Evolutionary conservation across 1,284 basidiomycete genomes (phyloP), one percentile per base, ranked within the genome.

Genomic region (Cutaneotrichosporon cutaneum): DNA sequence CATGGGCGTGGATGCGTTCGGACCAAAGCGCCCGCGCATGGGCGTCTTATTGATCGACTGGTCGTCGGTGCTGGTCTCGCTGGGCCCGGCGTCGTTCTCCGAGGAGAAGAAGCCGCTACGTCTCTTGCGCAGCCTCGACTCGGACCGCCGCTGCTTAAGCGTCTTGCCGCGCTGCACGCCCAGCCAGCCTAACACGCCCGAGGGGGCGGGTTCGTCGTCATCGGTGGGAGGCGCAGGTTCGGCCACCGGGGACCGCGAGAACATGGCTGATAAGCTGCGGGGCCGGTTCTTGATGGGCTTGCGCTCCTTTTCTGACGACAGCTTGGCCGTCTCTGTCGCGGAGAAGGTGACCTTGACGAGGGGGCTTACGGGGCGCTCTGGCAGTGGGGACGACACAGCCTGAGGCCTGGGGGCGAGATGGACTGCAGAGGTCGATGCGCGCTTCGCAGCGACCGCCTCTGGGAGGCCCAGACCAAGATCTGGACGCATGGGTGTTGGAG

Each of bases 301-400:
- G 50, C 27, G 33, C 1, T 55, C 56, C 13, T 50, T 61, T 11
- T 42, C 39, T n/a, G 16, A 3, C 18, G 39, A 42, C 39, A 56
- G 54, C 52, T 69, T 68, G 48, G 39, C 44, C 27, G 63, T 61
- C 30, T 63, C 59, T 7, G 57, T 63, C 7, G 64, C 61, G 1
- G 67, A 63, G 59, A 76, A 78, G 0, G 69, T 66, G 30, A 78
- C 73, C 32, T 66, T 70, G 2, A 68, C 70, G 10, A 59, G 58
- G 0, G 75, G 73, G 58, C 72, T 78, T 6, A 54, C 24, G 0
- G 71, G 54, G 1, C 75, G 62, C 4, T 66, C 67, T 1, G 75
- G 75, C 10, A 76, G 56, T 0, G 77, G 77, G 8, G 75, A 74
- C 0, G 75, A 77, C 16, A 78, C 77, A 22, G 72, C 68, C 24